Evolutionary conservation across 2,329 filamentous ascomycete genomes (phyloP).

Genomic region (Gremmenia infestans): DNA sequence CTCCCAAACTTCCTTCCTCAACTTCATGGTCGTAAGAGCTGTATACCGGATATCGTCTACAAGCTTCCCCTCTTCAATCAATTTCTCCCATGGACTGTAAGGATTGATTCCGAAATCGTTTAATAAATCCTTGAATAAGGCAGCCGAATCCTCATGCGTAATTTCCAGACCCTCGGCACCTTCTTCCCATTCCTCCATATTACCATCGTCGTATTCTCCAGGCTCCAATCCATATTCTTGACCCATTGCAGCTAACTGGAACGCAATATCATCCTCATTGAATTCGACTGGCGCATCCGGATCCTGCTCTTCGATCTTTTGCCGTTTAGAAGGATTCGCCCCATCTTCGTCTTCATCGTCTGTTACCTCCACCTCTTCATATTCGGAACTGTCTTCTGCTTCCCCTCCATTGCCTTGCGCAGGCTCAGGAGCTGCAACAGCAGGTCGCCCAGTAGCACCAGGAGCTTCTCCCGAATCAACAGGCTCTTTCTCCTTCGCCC

Average conservation of each 20-base stretch:
- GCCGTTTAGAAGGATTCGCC: slow-evolving; percentile 45
- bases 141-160: slow-evolving; percentile 69
- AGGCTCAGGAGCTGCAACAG: slow-evolving; percentile 15
- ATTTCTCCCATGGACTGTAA: slow-evolving; percentile 85
- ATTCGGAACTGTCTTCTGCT: slow-evolving; percentile 61
- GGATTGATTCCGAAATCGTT: slow-evolving; percentile 79
- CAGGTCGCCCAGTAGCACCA: slow-evolving; percentile 21
- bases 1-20: slow-evolving; percentile 76
- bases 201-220: slow-evolving; percentile 68
- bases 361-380: slow-evolving; percentile 48
- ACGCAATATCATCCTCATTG: slow-evolving; percentile 90
- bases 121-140: slow-evolving; percentile 79
- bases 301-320: slow-evolving; percentile 40
- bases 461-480: slow-evolving; percentile 26
- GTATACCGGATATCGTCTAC: slow-evolving; percentile 86
- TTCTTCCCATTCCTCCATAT: slow-evolving; percentile 60
- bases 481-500: slow-evolving; percentile 22
- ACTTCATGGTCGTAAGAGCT: slow-evolving; percentile 72
- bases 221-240: slow-evolving; percentile 75
- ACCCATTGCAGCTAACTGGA: slow-evolving; percentile 85
- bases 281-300: slow-evolving; percentile 63
- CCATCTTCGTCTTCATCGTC: slow-evolving; percentile 47
- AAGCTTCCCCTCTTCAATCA: slow-evolving; percentile 76
- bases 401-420: slow-evolving; percentile 31
- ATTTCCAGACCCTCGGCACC: slow-evolving; percentile 66